A percentile compares a stretch with the other conserved stretches of the same genome.
These are phyloP conservation scores for Podospora fimiseda DNA, from an alignment of 495 filamentous ascomycete species.

Conservation along the genomic window DNA sequence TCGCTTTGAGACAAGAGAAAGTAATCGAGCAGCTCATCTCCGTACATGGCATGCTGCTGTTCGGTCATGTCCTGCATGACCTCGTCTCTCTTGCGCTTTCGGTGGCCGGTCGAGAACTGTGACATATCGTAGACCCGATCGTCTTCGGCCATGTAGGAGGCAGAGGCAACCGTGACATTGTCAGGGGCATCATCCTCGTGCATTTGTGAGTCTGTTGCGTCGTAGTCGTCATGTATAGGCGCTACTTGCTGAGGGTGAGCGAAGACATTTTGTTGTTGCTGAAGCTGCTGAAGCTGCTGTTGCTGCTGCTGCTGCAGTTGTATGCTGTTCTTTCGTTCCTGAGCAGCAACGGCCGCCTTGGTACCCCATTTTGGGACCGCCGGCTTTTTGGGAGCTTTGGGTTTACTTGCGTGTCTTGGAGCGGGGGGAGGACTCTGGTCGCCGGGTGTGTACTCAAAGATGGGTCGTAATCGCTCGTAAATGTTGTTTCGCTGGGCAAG, in stretches of 20 bases:
- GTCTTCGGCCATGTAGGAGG: slow-evolving; percentile 76
- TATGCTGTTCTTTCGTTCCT: slow-evolving; percentile 14
- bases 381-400: slow-evolving; percentile 58
- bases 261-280: no score
- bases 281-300: no score
- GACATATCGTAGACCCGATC: slow-evolving; percentile 59
- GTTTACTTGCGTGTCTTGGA: slow-evolving; percentile 81
- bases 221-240: slow-evolving; percentile 37
- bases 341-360: slow-evolving; percentile 25
- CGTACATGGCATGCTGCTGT: slow-evolving; percentile 80
- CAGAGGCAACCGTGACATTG: slow-evolving; percentile 69
- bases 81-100: slow-evolving; percentile 75
- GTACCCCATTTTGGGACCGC: slow-evolving; percentile 49
- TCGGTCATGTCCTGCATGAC: slow-evolving; percentile 60
- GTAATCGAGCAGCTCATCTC: slow-evolving; percentile 88
- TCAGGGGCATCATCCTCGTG: slow-evolving; percentile 78
- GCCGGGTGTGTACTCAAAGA: slow-evolving; percentile 85
- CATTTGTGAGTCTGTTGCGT: slow-evolving; percentile 49
- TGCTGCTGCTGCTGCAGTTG: no score
- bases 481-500: slow-evolving; percentile 83
- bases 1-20: slow-evolving; percentile 77
- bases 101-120: slow-evolving; percentile 59
- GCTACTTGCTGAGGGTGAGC: slow-evolving; percentile 27
- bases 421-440: slow-evolving; percentile 86
- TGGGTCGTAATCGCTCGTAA: slow-evolving; percentile 69